Evolutionary conservation across 2,329 filamentous ascomycete species (phyloP).

Genomic region (Aureobasidium subglaciale): DNA sequence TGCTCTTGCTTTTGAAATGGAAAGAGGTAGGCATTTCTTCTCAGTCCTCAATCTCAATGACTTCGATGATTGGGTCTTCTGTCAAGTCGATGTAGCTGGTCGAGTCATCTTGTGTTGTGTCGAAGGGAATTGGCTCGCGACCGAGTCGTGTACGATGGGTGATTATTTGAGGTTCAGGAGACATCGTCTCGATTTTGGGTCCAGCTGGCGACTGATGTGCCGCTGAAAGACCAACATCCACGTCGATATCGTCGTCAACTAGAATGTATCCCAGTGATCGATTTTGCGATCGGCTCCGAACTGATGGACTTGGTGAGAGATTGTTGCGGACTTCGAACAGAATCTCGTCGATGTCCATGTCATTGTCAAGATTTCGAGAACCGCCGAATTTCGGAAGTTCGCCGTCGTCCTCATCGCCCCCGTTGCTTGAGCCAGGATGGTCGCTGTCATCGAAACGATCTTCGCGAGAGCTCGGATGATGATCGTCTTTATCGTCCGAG

Average conservation of each 20-base stretch:
- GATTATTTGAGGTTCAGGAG: neutral
- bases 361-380: neutral
- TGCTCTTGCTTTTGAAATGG: too few species aligned
- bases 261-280: too few species aligned
- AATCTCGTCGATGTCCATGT: neutral
- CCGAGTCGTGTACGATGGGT: neutral
- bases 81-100: neutral
- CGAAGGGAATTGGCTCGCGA: too few species aligned
- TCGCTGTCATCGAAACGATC: neutral
- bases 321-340: neutral
- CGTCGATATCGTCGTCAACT: neutral
- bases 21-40: neutral
- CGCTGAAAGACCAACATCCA: too few species aligned
- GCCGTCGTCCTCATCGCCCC: neutral
- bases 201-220: too few species aligned
- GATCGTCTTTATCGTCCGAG: too few species aligned
- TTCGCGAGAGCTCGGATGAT: too few species aligned
- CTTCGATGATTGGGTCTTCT: neutral
- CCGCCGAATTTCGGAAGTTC: neutral
- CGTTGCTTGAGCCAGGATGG: too few species aligned
- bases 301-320: neutral
- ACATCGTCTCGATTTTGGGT: too few species aligned
- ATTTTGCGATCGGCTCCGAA: neutral
- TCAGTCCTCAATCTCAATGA: neutral
- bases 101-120: too few species aligned